Conservation (phyloP, 768 basidiomycete genomes). For the Mycena rosella region DNA sequence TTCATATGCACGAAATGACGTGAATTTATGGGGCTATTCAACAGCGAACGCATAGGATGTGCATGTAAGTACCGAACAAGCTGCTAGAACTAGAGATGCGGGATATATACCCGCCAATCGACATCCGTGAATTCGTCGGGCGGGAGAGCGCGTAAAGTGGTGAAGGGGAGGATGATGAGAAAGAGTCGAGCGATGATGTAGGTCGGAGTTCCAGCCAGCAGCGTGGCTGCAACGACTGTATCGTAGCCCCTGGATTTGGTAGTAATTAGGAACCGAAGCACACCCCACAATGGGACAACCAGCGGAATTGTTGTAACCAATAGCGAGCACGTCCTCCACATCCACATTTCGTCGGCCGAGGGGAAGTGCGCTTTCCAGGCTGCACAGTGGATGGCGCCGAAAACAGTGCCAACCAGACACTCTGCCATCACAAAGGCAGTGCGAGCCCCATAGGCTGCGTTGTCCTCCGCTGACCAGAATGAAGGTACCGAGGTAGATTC, state of each 20-base stretch:
- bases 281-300: background rate
- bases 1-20: no score
- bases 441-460: no score
- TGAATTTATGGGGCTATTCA: no score
- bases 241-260: no score
- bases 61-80: no score
- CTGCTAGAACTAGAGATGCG: no score
- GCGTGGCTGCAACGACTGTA: no score
- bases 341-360: slow-evolving; percentile 25
- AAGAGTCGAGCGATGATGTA: slow-evolving; percentile 2
- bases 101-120: background rate
- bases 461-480: background rate
- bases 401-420: slow-evolving; percentile 31
- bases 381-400: slow-evolving; percentile 44
- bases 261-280: no score
- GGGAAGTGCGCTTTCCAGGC: slow-evolving; percentile 44
- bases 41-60: no score
- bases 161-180: background rate
- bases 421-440: background rate
- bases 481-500: background rate
- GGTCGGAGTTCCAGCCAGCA: background rate
- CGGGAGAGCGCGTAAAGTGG: no score
- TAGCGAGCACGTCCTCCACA: slow-evolving; percentile 39
- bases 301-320: slow-evolving; percentile 26
- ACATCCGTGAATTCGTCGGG: no score